A percentile compares a stretch with the other conserved stretches of the same genome.
Conservation (phyloP, 768 basidiomycete genomes). For the Candolleomyces eurysporus region DNA sequence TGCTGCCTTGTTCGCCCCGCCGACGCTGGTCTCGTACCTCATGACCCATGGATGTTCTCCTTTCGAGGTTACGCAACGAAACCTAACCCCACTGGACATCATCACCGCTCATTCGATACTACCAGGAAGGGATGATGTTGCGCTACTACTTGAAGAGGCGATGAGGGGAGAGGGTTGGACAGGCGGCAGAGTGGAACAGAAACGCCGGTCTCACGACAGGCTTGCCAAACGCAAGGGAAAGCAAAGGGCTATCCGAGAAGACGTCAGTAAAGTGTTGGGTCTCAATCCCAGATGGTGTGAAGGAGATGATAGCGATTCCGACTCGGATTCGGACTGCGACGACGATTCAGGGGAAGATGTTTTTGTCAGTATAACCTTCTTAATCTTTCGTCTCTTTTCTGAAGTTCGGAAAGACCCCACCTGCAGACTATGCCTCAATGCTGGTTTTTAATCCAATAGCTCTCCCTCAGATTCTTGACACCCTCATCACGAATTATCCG, state of each 20-base stretch:
- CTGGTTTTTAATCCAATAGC: slow-evolving; percentile 87
- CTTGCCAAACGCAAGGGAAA: slow-evolving; percentile 51
- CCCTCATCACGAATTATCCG: slow-evolving; percentile 74
- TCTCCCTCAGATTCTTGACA: slow-evolving; percentile 75
- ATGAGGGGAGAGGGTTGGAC: slow-evolving; percentile 86
- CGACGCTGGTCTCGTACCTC: slow-evolving; percentile 87
- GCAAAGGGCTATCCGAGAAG: slow-evolving; percentile 55
- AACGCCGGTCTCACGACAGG: slow-evolving; percentile 58
- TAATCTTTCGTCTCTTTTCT: slow-evolving; percentile 6
- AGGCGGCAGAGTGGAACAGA: slow-evolving; percentile 72
- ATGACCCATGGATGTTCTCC: slow-evolving; percentile 92
- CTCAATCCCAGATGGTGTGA: slow-evolving; percentile 69
- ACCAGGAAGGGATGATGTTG: slow-evolving; percentile 82
- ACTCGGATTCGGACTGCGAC: slow-evolving; percentile 45
- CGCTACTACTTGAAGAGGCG: slow-evolving; percentile 82
- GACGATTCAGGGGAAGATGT: slow-evolving; percentile 50
- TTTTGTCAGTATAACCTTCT: slow-evolving; percentile 36
- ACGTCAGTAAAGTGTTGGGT: slow-evolving; percentile 55
- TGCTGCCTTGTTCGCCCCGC: slow-evolving; percentile 84
- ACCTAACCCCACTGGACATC: slow-evolving; percentile 86
- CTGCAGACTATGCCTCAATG: slow-evolving; percentile 79
- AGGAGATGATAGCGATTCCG: slow-evolving; percentile 39
- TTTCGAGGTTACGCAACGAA: slow-evolving; percentile 70
- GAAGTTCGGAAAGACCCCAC: slow-evolving; percentile 57
- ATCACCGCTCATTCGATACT: slow-evolving; percentile 80